These are phyloP conservation scores for Gossypium mustelinum DNA, from an alignment of 345 rosid genomes.

Conservation along the genomic window DNA sequence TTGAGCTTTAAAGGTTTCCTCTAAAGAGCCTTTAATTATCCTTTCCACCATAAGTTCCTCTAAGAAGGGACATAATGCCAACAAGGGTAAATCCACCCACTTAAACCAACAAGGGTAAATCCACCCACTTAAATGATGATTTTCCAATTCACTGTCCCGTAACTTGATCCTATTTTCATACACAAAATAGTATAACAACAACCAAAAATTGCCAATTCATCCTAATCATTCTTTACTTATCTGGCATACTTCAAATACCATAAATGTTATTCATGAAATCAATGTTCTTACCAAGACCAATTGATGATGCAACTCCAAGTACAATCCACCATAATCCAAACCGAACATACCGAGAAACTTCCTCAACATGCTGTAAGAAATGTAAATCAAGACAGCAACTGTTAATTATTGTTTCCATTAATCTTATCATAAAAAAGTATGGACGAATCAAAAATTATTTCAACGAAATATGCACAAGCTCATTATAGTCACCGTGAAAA, in stretches of 20 bases:
- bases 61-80: too few species aligned
- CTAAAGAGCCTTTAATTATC: too few species aligned
- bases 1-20: too few species aligned
- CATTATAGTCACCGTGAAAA: neutral
- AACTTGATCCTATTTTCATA: too few species aligned
- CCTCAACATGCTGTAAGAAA: conserved; percentile 70
- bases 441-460: neutral
- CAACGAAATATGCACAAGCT: neutral
- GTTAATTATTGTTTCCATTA: neutral
- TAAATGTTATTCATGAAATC: neutral
- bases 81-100: too few species aligned
- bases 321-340: conserved; percentile 93
- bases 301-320: conserved; percentile 98
- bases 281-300: conserved; percentile 86
- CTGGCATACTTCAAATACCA: neutral
- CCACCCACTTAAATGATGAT: too few species aligned
- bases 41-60: too few species aligned
- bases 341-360: conserved; percentile 53
- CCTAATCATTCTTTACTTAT: neutral
- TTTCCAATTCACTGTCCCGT: too few species aligned
- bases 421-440: neutral
- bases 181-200: neutral
- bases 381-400: neutral
- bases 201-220: neutral
- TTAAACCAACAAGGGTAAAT: too few species aligned